Evolutionary conservation across 192 early-diverging fungal genomes (phyloP).

Genomic region (Rhizophlyctis rosea): DNA sequence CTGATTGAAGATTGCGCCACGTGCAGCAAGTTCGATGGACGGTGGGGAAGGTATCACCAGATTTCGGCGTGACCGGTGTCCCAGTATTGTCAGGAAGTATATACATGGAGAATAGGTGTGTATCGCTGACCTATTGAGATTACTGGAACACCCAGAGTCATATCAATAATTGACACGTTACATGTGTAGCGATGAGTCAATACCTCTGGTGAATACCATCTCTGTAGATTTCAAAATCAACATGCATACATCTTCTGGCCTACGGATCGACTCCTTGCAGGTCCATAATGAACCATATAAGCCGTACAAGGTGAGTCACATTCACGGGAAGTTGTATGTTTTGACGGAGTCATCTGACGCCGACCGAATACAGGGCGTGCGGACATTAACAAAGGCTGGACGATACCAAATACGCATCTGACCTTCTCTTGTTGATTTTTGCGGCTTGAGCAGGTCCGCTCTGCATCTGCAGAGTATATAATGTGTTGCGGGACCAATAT

Average conservation of each 20-base stretch:
- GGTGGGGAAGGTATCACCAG: conserved; percentile 56
- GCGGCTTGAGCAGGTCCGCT: too few relatives aligned
- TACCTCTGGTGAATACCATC: too few relatives aligned
- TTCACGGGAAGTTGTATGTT: background rate
- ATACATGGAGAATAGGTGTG: conserved; percentile 18
- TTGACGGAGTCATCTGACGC: too few relatives aligned
- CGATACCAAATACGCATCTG: conserved; percentile 18
- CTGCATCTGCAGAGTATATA: too few relatives aligned
- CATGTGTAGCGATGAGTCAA: too few relatives aligned
- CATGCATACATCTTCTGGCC: conserved; percentile 66
- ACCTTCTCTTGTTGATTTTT: conserved; percentile 1
- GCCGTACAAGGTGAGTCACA: conserved; percentile 61
- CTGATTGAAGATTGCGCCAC: conserved; percentile 4
- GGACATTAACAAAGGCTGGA: conserved; percentile 18
- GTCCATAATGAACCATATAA: conserved; percentile 73
- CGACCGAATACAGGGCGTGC: conserved; percentile 11
- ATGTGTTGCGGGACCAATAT: too few relatives aligned
- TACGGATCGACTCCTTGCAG: conserved; percentile 68
- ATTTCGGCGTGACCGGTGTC: conserved; percentile 43
- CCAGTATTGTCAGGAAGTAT: conserved; percentile 64
- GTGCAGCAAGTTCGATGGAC: conserved; percentile 60
- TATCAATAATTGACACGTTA: too few relatives aligned
- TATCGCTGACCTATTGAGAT: background rate
- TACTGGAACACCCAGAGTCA: background rate
- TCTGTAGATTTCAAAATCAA: conserved; percentile 65